Evolutionary conservation across 306 rosid species (phyloP).

Genomic region (barrel medic (Medicago truncatula)): DNA sequence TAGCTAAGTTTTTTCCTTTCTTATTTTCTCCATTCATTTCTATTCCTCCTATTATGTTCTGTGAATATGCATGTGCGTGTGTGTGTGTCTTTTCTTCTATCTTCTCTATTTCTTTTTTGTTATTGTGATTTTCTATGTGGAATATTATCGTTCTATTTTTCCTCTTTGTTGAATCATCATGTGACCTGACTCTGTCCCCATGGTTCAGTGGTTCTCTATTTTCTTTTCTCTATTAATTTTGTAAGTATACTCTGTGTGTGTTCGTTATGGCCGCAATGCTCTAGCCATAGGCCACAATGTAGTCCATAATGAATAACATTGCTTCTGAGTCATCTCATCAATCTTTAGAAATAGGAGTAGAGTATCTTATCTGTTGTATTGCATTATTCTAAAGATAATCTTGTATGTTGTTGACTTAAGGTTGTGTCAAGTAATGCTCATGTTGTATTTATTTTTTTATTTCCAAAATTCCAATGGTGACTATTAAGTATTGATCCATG

Average conservation of each 20-base stretch:
- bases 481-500: constrained; percentile 12
- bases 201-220: constrained; percentile 2
- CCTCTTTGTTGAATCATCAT: no score
- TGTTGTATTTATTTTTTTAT: constrained; percentile 16
- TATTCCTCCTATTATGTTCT: no score
- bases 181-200: no score
- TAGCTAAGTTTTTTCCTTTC: no score
- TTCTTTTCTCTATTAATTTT: neutral
- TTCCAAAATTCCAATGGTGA: constrained; percentile 5
- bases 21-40: no score
- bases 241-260: no score
- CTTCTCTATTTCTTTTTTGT: no score
- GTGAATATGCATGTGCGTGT: no score
- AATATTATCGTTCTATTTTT: no score
- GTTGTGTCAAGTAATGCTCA: constrained; percentile 13
- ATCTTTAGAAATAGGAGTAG: neutral
- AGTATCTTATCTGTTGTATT: neutral
- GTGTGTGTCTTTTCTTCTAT: no score
- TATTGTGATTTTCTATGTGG: no score
- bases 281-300: neutral
- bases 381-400: neutral
- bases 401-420: neutral
- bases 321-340: neutral
- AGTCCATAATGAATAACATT: neutral
- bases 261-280: neutral